Evolutionary conservation across 352 stramenopile species (phyloP).

Genomic region (Globisporangium rhizosaccharum): DNA sequence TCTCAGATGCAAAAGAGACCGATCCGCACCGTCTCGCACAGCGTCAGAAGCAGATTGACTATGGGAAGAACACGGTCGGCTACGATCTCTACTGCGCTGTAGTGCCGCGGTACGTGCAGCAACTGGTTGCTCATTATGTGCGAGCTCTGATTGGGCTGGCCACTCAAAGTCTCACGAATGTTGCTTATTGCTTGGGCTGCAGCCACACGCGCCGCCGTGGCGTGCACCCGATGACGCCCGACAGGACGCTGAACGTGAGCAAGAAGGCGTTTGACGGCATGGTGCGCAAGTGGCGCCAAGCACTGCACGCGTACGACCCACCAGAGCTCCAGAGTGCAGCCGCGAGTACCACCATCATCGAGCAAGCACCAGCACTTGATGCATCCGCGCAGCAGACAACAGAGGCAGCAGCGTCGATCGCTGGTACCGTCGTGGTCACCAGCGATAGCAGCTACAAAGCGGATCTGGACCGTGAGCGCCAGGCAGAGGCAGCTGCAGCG

Average conservation of each 20-base stretch:
- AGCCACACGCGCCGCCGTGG: constrained; percentile 26
- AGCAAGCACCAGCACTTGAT: constrained; percentile 1
- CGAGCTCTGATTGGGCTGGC: too few relatives aligned
- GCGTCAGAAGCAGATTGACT: constrained; percentile 92
- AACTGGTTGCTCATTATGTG: too few relatives aligned
- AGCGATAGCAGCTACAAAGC: not conserved
- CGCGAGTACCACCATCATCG: not conserved
- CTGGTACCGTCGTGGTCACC: too few relatives aligned
- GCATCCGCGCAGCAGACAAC: not conserved
- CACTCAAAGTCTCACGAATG: not conserved
- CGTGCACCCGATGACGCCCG: constrained; percentile 70
- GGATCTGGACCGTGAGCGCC: not conserved
- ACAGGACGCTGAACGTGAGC: constrained; percentile 68
- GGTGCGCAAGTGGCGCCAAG: constrained; percentile 72
- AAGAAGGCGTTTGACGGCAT: constrained; percentile 83
- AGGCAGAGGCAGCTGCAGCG: not conserved
- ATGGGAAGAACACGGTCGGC: constrained; percentile 90
- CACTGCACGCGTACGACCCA: constrained; percentile 78
- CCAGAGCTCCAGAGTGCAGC: constrained; percentile 33
- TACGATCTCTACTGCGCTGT: constrained; percentile 79
- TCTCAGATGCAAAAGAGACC: constrained; percentile 61
- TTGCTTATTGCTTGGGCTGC: not conserved
- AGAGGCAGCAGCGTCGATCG: not conserved
- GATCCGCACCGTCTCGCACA: constrained; percentile 79
- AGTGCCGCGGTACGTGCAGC: constrained; percentile 41